Evolutionary conservation across 352 stramenopile species (phyloP), one percentile per base, ranked within the genome.

Genomic region (Nothophytophthora sp.): DNA sequence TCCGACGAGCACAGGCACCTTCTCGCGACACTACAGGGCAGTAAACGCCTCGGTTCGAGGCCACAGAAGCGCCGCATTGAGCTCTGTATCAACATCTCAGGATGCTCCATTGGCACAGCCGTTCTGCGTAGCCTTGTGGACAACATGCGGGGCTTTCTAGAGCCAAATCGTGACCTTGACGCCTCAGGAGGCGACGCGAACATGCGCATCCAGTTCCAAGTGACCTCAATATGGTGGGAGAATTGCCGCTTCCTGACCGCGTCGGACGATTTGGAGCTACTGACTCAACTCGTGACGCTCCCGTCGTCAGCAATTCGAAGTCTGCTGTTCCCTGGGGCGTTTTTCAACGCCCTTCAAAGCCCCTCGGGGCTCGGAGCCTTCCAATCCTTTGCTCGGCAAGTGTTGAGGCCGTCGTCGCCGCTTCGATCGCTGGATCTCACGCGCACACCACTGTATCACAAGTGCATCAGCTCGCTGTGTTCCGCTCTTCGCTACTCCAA

Each of bases 401-500:
- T 62, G 33, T 19, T 67, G 29, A 33, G 23, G 1, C 40, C 39
- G 23, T 46, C 44, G 19, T 72, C 67, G 16, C 54, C 62, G 20
- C 30, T 76, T 12, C 45, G 56, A 28, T 48, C 54, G 13, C 49
- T 76, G 40, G 52, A 73, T 11, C 18, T 76, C 15, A 50, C 51
- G 29, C 39, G 45, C n/a, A 51, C 44, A 27, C 29, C 37, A 15
- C 19, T 70, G 13, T 40, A 65, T 40, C 42, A 20, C 10, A 43
- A 56, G 11, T 55, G 39, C n/a, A 29, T 73, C 15, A 42, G 6
- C 6, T 30, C 58, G 6, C 37, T 76, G 19, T 70, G 64, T 25
- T 76, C 67, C 27, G 53, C 58, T 15, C 39, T 76, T 18, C 44
- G 62, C 15, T 70, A 60, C 49, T 16, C 50, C 0, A 68, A 56